Evolutionary conservation across 257 asterid species (phyloP), one percentile per base, ranked within the genome.

Genomic region (Penstemon eatonii): DNA sequence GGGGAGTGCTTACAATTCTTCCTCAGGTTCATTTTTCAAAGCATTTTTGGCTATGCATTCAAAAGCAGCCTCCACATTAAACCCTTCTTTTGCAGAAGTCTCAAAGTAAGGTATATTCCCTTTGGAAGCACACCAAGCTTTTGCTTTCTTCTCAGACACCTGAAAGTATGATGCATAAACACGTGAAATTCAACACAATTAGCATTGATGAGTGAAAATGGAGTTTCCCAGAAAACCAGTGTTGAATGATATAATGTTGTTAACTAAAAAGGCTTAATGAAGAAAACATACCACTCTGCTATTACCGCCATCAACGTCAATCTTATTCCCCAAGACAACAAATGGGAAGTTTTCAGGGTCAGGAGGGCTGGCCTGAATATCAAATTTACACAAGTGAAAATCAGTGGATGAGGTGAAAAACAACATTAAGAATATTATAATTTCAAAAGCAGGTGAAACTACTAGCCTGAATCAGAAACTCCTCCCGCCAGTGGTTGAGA

Each of bases 401-500:
- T 51, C 66, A 60, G 73, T 33, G 46, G 56, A 60, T 11, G 13
- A 19, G 66, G 71, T 49, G 50, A 70, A 50, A 36, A 42, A 19
- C 53, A 56, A 33, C 51, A 59, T 49, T 61, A 33, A 54, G 56
- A 49, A n/a, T 18, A 15, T 4, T 0, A 13, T 4, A 4, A 61
- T 5, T 8, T 19, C 25, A n/a, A 33, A 41, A 65, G 66, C 41
- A 52, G 71, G 54, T 61, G 39, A 63, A 63, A 45, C 33, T 63
- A 62, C 59, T 45, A 50, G 83, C 92, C 89, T 86, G 92, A 75
- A 83, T 83, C 36, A 86, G 81, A 60, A 86, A 86, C 70, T 86
- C 92, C 72, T 86, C 92, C 66, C 86, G 67, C 92, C 92, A 86
- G 72, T 83, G 81, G 76, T 80, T 83, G 59, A 86, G 92, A 67